Conservation (phyloP, 1,284 basidiomycete genomes). For the Erythrobasidium hasegawianum region DNA sequence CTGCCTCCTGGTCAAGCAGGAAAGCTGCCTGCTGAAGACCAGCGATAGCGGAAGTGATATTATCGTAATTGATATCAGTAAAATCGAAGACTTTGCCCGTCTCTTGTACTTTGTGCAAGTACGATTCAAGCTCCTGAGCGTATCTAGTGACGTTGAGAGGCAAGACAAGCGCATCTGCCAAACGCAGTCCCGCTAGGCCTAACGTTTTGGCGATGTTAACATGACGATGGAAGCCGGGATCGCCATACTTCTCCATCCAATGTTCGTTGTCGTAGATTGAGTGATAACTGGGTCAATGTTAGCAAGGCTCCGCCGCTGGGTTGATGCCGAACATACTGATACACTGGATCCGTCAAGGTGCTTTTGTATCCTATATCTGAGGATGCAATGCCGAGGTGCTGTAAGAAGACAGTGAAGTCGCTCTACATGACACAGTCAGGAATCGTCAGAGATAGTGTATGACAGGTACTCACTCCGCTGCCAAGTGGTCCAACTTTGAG, state of each 20-base stretch:
- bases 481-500: conserved; percentile 38
- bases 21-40: conserved; percentile 57
- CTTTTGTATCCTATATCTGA: conserved; percentile 48
- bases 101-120: conserved; percentile 55
- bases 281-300: conserved; percentile 60
- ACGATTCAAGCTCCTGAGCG: conserved; percentile 60
- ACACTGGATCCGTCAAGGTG: conserved; percentile 58
- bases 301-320: background rate
- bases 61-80: conserved; percentile 53
- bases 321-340: conserved; percentile 53
- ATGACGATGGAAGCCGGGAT: conserved; percentile 71
- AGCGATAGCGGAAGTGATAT: conserved; percentile 56
- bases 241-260: conserved; percentile 71
- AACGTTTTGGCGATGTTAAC: conserved; percentile 61
- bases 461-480: conserved; percentile 49
- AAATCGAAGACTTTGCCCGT: conserved; percentile 38
- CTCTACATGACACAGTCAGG: conserved; percentile 40
- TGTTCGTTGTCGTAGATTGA: conserved; percentile 68
- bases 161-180: conserved; percentile 59
- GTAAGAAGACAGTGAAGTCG: conserved; percentile 71
- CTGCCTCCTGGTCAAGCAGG: conserved; percentile 59
- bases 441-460: conserved; percentile 38
- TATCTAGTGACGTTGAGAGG: conserved; percentile 77
- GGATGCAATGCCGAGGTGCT: conserved; percentile 52
- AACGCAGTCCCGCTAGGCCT: conserved; percentile 56